phyloP scores from a whole-genome alignment of 75 land plant genomes.

The Isoetes taiwanensis region DNA sequence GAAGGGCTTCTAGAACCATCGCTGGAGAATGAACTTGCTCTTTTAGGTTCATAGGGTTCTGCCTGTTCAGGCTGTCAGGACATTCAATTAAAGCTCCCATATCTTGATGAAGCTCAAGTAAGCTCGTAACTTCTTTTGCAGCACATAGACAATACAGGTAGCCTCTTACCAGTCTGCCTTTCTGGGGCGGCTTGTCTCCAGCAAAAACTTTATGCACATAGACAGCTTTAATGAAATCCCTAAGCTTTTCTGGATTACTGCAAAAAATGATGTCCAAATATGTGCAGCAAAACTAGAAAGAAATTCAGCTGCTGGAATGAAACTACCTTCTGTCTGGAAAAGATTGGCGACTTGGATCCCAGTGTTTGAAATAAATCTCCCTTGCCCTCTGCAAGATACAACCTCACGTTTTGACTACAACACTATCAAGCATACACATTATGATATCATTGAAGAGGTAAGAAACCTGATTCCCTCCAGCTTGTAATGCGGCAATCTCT shows the following conservation, averaged over 20 bases:
- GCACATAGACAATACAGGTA: no score
- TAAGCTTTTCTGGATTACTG: slow-evolving; percentile 2
- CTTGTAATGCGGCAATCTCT: not conserved
- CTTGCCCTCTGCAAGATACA: not conserved
- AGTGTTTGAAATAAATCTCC: slow-evolving; percentile 4
- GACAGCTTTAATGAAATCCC: slow-evolving; percentile 7
- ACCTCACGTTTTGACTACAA: not conserved
- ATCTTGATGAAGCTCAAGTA: no score
- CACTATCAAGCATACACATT: not conserved
- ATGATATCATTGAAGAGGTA: not conserved
- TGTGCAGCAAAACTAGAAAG: not conserved
- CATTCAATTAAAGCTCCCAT: no score
- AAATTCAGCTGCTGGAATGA: no score
- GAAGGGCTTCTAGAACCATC: no score
- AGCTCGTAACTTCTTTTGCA: no score
- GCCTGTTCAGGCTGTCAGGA: no score
- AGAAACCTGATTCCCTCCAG: slow-evolving; percentile 1
- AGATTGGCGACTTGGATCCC: slow-evolving; percentile 1
- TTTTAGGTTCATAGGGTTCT: no score
- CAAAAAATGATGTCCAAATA: not conserved
- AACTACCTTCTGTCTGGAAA: not conserved
- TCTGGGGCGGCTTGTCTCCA: not conserved
- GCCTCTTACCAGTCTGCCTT: no score
- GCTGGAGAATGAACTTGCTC: no score
- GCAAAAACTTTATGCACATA: not conserved